phyloP scores from a whole-genome alignment of 1,284 basidiomycete species.

The Tilletia walkeri region DNA sequence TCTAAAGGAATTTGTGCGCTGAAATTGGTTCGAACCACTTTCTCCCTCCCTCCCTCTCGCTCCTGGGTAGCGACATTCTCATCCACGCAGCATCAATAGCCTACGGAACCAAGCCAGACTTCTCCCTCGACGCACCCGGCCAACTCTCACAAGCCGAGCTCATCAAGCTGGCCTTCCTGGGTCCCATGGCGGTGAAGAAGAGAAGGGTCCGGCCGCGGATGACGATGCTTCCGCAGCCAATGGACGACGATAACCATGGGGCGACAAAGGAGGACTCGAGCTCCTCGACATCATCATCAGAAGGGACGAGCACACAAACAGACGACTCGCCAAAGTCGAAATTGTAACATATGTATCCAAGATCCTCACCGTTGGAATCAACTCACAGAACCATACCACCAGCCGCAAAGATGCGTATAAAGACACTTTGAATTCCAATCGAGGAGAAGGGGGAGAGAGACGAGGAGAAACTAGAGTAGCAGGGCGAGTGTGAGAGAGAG shows the following conservation, averaged over 20 bases:
- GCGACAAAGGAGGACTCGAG: too few species aligned
- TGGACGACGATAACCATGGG: conserved; percentile 2
- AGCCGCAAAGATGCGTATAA: not conserved
- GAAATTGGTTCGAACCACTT: not conserved
- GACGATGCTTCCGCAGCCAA: conserved; percentile 19
- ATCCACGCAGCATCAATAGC: conserved; percentile 44
- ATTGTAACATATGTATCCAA: not conserved
- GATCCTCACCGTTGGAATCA: not conserved
- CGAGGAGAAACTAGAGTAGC: not conserved
- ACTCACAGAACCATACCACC: not conserved
- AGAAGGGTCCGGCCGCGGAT: conserved; percentile 48
- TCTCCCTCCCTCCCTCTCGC: not conserved
- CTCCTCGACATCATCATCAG: too few species aligned
- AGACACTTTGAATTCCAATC: too few species aligned
- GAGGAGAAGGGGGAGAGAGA: not conserved
- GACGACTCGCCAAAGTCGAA: too few species aligned
- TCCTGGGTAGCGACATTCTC: conserved; percentile 40
- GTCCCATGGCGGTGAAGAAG: conserved; percentile 36
- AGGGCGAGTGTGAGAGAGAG: not conserved
- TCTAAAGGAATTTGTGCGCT: too few species aligned
- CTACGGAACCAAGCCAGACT: conserved; percentile 31
- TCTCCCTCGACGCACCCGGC: conserved; percentile 21
- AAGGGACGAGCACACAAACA: too few species aligned
- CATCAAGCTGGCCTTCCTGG: conserved; percentile 41
- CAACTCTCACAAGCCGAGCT: conserved; percentile 30